phyloP scores from a whole-genome alignment of 176 grass and related monocot species.

The Hyparrhenia diplandra region DNA sequence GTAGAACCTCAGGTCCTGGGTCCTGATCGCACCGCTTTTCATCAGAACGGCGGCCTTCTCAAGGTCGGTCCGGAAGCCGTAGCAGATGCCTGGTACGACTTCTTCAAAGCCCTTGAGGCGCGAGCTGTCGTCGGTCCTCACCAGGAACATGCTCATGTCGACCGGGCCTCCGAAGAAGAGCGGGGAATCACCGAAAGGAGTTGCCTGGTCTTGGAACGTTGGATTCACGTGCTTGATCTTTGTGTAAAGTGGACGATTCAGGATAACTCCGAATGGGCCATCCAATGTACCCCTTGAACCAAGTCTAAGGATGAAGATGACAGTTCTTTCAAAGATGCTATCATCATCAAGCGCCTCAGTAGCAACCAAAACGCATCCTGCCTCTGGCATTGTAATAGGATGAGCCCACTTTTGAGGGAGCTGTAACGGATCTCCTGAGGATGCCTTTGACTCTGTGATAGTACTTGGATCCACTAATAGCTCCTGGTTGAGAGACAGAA shows the following conservation, averaged over 20 bases:
- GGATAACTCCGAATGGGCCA: slow-evolving; percentile 74
- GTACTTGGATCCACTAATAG: slow-evolving; percentile 41
- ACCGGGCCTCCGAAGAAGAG: slow-evolving; percentile 87
- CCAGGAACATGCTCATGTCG: slow-evolving; percentile 82
- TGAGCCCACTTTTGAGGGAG: slow-evolving; percentile 85
- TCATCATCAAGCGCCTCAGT: slow-evolving; percentile 81
- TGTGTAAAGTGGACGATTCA: slow-evolving; percentile 72
- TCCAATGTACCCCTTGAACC: slow-evolving; percentile 53
- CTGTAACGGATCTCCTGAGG: slow-evolving; percentile 17
- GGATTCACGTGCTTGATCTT: slow-evolving; percentile 80
- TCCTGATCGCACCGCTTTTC: slow-evolving; percentile 52
- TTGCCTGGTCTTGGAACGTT: slow-evolving; percentile 53
- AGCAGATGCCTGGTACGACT: slow-evolving; percentile 65
- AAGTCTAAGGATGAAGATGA: slow-evolving; percentile 70
- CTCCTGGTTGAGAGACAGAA: slow-evolving; percentile 42
- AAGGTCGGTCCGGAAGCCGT: slow-evolving; percentile 62
- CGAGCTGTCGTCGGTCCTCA: slow-evolving; percentile 46
- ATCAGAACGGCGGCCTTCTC: slow-evolving; percentile 63
- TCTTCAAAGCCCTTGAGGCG: slow-evolving; percentile 65
- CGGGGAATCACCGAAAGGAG: slow-evolving; percentile 53
- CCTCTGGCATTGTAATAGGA: slow-evolving; percentile 73
- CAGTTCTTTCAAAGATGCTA: slow-evolving; percentile 63
- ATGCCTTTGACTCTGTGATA: slow-evolving; percentile 13
- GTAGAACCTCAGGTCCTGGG: slow-evolving; percentile 71
- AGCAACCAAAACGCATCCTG: slow-evolving; percentile 77